Base-by-base conservation (phyloP, 1,139 yeast species). In the Geotrichum histeridarum region DNA sequence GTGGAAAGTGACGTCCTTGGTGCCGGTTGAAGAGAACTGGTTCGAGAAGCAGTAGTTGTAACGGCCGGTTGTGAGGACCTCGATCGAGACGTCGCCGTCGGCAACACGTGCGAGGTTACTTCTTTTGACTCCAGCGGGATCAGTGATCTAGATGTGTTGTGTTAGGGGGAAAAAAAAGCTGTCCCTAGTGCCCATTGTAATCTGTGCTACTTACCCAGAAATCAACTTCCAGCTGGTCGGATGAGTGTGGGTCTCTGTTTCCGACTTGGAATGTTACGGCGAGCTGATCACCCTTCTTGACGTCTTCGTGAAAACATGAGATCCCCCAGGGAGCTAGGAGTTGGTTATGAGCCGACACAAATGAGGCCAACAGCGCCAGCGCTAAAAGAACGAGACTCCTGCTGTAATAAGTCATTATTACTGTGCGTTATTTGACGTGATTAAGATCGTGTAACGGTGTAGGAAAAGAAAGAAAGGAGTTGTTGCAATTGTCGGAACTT, bases 211-310 rank as follows among this genome's bases (percentile, higher is more conserved):
- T 46, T 62, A 78, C 74, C 73, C 78, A 75, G 70, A 93, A 90
- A 68, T 90, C 96, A 58, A 89, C 84, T 35, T 74, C 79, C 60
- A 83, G 77, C 71, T 90, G 96, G 60, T 84, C 88, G 42, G 86
- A 79, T 54, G 91, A 82, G 61, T 77, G 77, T 48, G 91, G 86
- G 67, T 88, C 85, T 72, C 97, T 82, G 66, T 93, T 89, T 59
- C 98, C 98, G 49, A 88, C 95, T 74, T 93, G 99, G 80, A 86
- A 93, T 53, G 90, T 80, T 58, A 93, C 84, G 27, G 96, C 87
- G 64, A 93, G 76, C 70, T 87, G 91, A 72, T 93, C 99, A 62
- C 88, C 87, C 63, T 77, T 77, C 68, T 83, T 86, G 73, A 93
- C 78, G 56, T 78, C 78, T 70, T 93, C 99, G 66, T 79, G 88